Evolutionary conservation across 164 flowering plant species (phyloP).

Genomic region (Platanus orientalis): DNA sequence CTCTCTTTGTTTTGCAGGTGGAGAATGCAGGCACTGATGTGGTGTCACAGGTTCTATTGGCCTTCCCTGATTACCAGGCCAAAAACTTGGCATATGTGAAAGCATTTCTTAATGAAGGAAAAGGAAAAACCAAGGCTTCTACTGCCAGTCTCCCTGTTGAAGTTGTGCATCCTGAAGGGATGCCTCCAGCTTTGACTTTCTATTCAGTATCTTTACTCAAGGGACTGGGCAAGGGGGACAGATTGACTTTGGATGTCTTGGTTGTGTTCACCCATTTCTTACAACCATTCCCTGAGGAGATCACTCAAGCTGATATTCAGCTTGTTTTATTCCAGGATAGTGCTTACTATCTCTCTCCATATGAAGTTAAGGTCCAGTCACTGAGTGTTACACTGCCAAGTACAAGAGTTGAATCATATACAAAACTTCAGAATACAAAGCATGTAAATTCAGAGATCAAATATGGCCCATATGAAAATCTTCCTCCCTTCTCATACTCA

Average conservation of each 20-base stretch:
- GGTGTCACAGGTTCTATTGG: conserved; percentile 60
- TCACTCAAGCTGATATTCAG: conserved; percentile 79
- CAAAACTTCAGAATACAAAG: conserved; percentile 66
- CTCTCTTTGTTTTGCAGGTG: conserved; percentile 37
- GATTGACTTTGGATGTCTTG: conserved; percentile 52
- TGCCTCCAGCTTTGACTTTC: conserved; percentile 57
- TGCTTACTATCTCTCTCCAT: conserved; percentile 78
- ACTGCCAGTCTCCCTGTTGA: conserved; percentile 35
- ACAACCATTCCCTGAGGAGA: conserved; percentile 84
- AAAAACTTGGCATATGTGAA: conserved; percentile 55
- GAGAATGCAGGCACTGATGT: conserved; percentile 54
- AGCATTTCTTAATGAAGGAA: conserved; percentile 47
- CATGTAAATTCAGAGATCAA: conserved; percentile 75
- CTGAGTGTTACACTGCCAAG: conserved; percentile 63
- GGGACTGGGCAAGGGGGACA: conserved; percentile 55
- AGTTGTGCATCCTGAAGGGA: conserved; percentile 44
- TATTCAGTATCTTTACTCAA: conserved; percentile 65
- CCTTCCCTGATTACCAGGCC: conserved; percentile 65
- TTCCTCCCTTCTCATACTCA: conserved; percentile 60
- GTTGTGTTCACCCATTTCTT: conserved; percentile 63
- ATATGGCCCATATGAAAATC: conserved; percentile 81
- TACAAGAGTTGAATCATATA: conserved; percentile 75
- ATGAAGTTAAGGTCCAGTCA: conserved; percentile 60
- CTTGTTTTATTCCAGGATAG: conserved; percentile 73
- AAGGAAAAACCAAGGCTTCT: conserved; percentile 56